Evolutionary conservation across 441 rosid genomes (phyloP).

Genomic region (Populus hybrid): DNA sequence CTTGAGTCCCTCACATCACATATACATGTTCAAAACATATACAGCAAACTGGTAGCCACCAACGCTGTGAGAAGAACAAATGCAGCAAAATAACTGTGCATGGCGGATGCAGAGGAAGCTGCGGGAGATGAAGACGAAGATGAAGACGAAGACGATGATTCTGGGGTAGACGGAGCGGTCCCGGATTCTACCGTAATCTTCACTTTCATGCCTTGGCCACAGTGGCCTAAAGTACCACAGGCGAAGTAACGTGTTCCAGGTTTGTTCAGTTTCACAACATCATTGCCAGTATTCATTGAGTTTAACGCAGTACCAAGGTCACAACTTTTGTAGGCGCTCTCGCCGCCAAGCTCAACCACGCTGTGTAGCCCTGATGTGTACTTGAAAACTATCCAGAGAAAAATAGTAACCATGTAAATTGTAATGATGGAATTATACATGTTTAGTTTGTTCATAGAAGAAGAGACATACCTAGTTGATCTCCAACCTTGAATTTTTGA

Average conservation of each 20-base stretch:
- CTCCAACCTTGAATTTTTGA: conserved; percentile 75
- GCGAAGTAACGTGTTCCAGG: conserved; percentile 75
- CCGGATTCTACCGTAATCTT: conserved; percentile 57
- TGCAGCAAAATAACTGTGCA: conserved; percentile 2
- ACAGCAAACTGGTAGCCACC: conserved; percentile 14
- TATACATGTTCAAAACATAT: neutral
- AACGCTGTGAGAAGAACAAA: conserved; percentile 22
- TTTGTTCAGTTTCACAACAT: conserved; percentile 62
- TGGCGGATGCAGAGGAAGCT: conserved; percentile 22
- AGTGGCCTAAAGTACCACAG: conserved; percentile 84
- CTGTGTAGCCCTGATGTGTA: conserved; percentile 76
- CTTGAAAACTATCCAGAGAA: conserved; percentile 58
- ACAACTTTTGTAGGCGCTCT: conserved; percentile 74
- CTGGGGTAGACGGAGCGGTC: conserved; percentile 47
- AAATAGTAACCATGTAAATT: neutral
- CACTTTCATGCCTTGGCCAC: conserved; percentile 83
- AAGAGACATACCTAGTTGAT: conserved; percentile 53
- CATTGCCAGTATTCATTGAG: conserved; percentile 65
- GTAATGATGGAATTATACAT: neutral
- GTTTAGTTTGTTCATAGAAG: neutral
- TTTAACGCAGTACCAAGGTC: conserved; percentile 59
- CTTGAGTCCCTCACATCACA: too few species aligned
- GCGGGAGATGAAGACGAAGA: conserved; percentile 29
- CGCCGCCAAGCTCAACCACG: conserved; percentile 68
- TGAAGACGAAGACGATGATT: conserved; percentile 34